Conservation (phyloP, 179 eudicot species). For the Patellifolia procumbens region DNA sequence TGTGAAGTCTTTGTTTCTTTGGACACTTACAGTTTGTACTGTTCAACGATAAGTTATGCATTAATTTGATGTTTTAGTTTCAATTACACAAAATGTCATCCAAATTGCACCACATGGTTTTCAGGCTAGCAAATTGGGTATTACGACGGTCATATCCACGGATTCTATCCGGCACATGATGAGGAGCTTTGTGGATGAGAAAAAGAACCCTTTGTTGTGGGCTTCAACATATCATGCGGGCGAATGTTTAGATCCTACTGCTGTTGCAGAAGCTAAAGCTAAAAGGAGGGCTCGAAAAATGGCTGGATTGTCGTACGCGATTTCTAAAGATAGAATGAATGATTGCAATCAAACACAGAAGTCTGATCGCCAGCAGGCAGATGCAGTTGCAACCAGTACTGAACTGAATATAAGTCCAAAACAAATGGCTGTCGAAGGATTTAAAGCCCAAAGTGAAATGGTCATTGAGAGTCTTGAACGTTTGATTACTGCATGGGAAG, state of each 20-base stretch:
- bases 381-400: slow-evolving; percentile 35
- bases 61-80: not conserved
- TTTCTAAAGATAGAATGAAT: slow-evolving; percentile 38
- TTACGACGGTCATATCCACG: slow-evolving; percentile 93
- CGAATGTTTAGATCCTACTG: slow-evolving; percentile 77
- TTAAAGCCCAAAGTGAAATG: slow-evolving; percentile 98
- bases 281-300: slow-evolving; percentile 72
- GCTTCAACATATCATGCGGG: slow-evolving; percentile 99
- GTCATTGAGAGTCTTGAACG: slow-evolving; percentile 96
- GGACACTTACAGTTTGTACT: not conserved
- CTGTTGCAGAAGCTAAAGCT: slow-evolving; percentile 89
- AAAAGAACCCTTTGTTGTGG: slow-evolving; percentile 85
- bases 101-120: slow-evolving; percentile 10
- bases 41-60: not conserved
- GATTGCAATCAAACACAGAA: slow-evolving; percentile 38
- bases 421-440: slow-evolving; percentile 94
- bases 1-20: not conserved
- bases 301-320: slow-evolving; percentile 41
- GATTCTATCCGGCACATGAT: slow-evolving; percentile 98
- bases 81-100: too few species aligned
- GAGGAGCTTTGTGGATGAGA: slow-evolving; percentile 96
- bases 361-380: slow-evolving; percentile 37
- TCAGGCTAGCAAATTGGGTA: slow-evolving; percentile 93
- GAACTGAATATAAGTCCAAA: slow-evolving; percentile 67
- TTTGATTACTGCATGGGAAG: slow-evolving; percentile 93